These are phyloP conservation scores for Ustilago curta DNA, from an alignment of 1,284 basidiomycete species.

Conservation along the genomic window DNA sequence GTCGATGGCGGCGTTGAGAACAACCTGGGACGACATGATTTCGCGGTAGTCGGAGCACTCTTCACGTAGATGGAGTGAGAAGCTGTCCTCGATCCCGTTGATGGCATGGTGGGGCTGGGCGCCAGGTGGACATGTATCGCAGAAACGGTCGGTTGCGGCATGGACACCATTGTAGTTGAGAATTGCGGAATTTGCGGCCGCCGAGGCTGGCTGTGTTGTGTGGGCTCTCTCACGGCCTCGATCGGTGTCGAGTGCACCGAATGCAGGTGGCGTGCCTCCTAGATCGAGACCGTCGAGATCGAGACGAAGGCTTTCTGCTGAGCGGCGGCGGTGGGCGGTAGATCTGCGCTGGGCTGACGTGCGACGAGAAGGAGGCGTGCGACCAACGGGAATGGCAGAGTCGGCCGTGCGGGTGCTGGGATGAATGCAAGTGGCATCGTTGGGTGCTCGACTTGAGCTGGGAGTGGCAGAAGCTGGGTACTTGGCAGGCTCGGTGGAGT, in stretches of 20 bases:
- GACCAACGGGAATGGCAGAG: neutral
- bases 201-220: slow-evolving; percentile 1
- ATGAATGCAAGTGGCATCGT: neutral
- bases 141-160: slow-evolving; percentile 7
- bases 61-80: slow-evolving; percentile 55
- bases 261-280: slow-evolving; percentile 33
- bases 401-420: neutral
- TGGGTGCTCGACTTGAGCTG: neutral
- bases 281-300: slow-evolving; percentile 62
- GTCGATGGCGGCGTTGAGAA: slow-evolving; percentile 38
- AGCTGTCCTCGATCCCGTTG: slow-evolving; percentile 50
- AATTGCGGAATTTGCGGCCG: slow-evolving; percentile 2
- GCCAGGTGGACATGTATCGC: slow-evolving; percentile 6
- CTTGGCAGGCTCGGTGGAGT: neutral
- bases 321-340: slow-evolving; percentile 26
- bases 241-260: slow-evolving; percentile 2
- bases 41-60: slow-evolving; percentile 59
- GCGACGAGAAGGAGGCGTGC: neutral
- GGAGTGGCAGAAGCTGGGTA: neutral
- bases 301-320: slow-evolving; percentile 44
- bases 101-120: slow-evolving; percentile 2
- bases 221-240: too few species aligned
- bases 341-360: neutral
- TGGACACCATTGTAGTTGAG: slow-evolving; percentile 10
- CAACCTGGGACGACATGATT: slow-evolving; percentile 49